phyloP scores from a whole-genome alignment of 345 rosid species.

The Rhizophora mangle region DNA sequence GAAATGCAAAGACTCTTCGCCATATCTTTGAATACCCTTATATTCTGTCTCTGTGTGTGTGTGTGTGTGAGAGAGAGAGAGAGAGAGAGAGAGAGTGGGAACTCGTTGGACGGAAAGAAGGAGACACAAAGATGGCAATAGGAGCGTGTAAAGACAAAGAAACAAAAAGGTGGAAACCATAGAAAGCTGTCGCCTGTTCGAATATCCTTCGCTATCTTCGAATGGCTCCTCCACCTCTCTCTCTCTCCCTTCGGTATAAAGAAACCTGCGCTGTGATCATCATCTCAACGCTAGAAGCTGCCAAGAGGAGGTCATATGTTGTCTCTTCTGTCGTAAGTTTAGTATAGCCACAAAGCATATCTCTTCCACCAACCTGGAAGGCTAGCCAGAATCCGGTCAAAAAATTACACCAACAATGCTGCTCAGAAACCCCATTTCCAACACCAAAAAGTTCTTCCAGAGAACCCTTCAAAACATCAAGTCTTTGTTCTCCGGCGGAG shows the following conservation, averaged over 20 bases:
- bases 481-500: constrained; percentile 45
- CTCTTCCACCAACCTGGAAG: neutral
- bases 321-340: too few species aligned
- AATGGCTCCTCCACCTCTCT: constrained; percentile 21
- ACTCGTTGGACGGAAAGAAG: constrained; percentile 13
- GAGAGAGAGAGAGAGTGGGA: constrained; percentile 22
- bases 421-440: constrained; percentile 53
- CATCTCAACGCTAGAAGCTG: neutral
- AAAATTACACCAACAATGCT: constrained; percentile 35
- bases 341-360: too few species aligned
- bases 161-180: constrained; percentile 3
- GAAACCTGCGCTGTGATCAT: constrained; percentile 10
- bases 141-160: constrained; percentile 38
- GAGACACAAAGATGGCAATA: constrained; percentile 6
- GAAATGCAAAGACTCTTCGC: constrained; percentile 2
- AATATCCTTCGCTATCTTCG: neutral
- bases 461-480: constrained; percentile 52
- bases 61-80: too few species aligned
- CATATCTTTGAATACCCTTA: too few species aligned
- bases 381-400: too few species aligned
- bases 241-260: constrained; percentile 18
- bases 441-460: constrained; percentile 56
- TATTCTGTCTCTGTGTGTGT: too few species aligned
- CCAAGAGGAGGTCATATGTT: constrained; percentile 1
- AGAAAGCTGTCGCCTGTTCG: neutral